These are phyloP conservation scores for Iberis amara DNA, from an alignment of 441 rosid genomes.

Conservation along the genomic window DNA sequence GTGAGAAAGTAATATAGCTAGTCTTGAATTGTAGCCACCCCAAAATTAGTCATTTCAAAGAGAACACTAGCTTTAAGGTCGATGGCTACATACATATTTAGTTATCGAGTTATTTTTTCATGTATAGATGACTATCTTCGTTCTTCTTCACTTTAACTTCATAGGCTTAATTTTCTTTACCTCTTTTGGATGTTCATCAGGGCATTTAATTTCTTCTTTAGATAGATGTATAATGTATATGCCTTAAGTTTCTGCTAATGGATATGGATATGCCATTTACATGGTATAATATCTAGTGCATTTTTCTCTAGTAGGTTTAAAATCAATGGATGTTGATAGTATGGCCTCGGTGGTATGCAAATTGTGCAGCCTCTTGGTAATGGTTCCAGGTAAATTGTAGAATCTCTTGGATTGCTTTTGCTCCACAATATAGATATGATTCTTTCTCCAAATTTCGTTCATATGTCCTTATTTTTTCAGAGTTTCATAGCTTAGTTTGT, in stretches of 20 bases:
- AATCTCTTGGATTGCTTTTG: slow-evolving; percentile 13
- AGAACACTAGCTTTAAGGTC: background rate
- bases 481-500: slow-evolving; percentile 13
- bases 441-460: background rate
- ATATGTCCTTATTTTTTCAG: background rate
- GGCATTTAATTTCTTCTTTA: background rate
- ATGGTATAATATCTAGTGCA: slow-evolving; percentile 4
- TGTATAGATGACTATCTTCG: background rate
- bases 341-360: slow-evolving; percentile 54
- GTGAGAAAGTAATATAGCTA: slow-evolving; percentile 5
- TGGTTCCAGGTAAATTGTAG: slow-evolving; percentile 60
- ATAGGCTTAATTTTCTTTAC: background rate
- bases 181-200: background rate
- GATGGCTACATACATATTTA: background rate
- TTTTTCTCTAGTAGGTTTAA: slow-evolving; percentile 38
- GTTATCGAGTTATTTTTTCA: background rate
- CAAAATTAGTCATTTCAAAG: background rate
- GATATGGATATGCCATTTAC: background rate
- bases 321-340: slow-evolving; percentile 43
- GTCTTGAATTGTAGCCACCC: too few species aligned
- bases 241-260: background rate
- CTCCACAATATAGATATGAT: slow-evolving; percentile 2
- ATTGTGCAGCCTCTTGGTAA: slow-evolving; percentile 70
- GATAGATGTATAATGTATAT: slow-evolving; percentile 12
- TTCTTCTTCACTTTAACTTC: slow-evolving; percentile 7